These are phyloP conservation scores for Mycotypha africana DNA, from an alignment of 371 early-diverging fungal species.

Conservation along the genomic window DNA sequence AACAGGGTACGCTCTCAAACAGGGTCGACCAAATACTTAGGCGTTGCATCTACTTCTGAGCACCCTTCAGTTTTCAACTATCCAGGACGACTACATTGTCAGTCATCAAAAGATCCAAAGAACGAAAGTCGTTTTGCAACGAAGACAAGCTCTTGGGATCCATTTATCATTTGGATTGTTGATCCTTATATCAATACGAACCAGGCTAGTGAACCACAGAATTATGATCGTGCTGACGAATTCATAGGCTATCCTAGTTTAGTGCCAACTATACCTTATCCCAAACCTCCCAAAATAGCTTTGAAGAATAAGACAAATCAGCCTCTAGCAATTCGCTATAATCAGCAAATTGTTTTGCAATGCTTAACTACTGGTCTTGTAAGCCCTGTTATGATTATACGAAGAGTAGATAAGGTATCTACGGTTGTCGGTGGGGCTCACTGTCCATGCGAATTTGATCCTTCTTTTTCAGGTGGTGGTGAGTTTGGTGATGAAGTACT, in stretches of 20 bases:
- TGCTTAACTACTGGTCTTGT: constrained; percentile 80
- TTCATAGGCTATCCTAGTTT: no score
- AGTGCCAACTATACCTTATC: constrained; percentile 49
- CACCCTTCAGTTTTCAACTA: not conserved
- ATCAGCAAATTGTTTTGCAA: constrained; percentile 79
- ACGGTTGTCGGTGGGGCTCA: constrained; percentile 60
- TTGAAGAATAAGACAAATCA: constrained; percentile 62
- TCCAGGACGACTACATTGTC: not conserved
- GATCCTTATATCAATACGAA: constrained; percentile 48
- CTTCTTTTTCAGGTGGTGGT: constrained; percentile 41
- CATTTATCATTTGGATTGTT: constrained; percentile 85
- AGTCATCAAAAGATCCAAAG: constrained; percentile 11
- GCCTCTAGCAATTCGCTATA: constrained; percentile 80
- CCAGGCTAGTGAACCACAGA: constrained; percentile 19
- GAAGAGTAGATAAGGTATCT: constrained; percentile 80
- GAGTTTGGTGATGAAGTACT: constrained; percentile 45
- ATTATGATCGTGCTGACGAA: constrained; percentile 13
- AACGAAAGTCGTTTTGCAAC: constrained; percentile 72
- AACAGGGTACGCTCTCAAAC: constrained; percentile 87
- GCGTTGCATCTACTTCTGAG: constrained; percentile 21
- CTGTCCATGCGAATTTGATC: not conserved
- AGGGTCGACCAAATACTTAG: constrained; percentile 82
- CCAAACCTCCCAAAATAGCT: constrained; percentile 68
- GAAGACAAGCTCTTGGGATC: constrained; percentile 78
- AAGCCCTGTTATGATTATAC: constrained; percentile 78